Conservation (phyloP, 2,329 filamentous ascomycete species). For the Colletotrichum shisoi region DNA sequence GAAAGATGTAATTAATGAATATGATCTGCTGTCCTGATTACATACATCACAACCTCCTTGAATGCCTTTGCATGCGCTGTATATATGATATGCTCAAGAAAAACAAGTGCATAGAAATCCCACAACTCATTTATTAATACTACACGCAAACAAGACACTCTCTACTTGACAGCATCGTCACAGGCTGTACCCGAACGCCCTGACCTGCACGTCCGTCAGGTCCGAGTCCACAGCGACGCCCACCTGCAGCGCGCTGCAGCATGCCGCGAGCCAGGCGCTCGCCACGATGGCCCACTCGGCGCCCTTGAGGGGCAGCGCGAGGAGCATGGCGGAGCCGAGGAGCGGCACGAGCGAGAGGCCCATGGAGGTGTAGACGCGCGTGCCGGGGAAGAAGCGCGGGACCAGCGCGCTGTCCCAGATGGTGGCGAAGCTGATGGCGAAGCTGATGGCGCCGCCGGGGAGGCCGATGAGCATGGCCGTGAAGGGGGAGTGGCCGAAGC, state of each 20-base stretch:
- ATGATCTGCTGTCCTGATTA: too few relatives aligned
- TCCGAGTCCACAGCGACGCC: conserved; percentile 40
- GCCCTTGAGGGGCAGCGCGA: conserved; percentile 37
- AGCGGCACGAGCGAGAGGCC: conserved; percentile 25
- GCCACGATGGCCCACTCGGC: conserved; percentile 42
- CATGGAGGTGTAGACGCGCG: conserved; percentile 43
- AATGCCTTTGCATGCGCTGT: too few relatives aligned
- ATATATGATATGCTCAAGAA: too few relatives aligned
- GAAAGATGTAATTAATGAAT: too few relatives aligned
- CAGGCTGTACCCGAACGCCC: conserved; percentile 42
- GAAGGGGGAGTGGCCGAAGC: conserved; percentile 37
- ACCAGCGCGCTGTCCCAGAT: conserved; percentile 40
- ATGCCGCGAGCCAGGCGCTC: conserved; percentile 43
- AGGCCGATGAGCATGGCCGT: conserved; percentile 38
- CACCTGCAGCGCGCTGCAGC: conserved; percentile 30
- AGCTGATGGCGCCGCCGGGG: conserved; percentile 14
- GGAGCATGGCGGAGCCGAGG: conserved; percentile 34
- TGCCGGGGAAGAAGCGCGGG: conserved; percentile 38
- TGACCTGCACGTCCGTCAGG: conserved; percentile 43
- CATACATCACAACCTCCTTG: too few relatives aligned
- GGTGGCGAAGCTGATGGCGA: conserved; percentile 19
- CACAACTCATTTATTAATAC: too few relatives aligned
- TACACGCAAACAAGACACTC: background rate
- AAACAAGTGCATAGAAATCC: too few relatives aligned
- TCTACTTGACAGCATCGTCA: background rate